Conservation (phyloP, 768 basidiomycete species). For the Termitomyces bulborhizus region DNA sequence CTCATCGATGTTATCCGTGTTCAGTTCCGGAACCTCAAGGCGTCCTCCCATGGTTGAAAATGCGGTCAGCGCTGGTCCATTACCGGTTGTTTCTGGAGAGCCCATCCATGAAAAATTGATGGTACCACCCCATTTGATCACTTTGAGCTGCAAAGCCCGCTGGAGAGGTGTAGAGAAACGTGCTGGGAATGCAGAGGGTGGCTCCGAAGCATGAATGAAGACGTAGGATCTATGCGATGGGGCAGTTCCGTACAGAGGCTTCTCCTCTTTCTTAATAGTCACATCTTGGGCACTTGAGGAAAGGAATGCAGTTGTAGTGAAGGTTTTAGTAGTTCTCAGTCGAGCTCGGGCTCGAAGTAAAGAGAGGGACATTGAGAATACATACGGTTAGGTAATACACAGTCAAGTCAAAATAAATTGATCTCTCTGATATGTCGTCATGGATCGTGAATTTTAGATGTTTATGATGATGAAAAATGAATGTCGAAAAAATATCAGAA, state of each 20-base stretch:
- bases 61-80: conserved; percentile 32
- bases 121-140: conserved; percentile 41
- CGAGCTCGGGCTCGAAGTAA: not conserved
- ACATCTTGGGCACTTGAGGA: not conserved
- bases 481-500: no score
- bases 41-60: conserved; percentile 44
- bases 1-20: conserved; percentile 43
- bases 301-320: not conserved
- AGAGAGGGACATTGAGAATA: not conserved
- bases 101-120: conserved; percentile 59
- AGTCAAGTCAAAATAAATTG: not conserved
- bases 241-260: conserved; percentile 40
- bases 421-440: not conserved
- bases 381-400: no score
- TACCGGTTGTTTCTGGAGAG: not conserved
- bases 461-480: no score
- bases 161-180: conserved; percentile 43
- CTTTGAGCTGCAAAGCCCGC: conserved; percentile 39
- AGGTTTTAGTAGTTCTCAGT: not conserved
- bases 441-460: not conserved
- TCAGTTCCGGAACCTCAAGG: conserved; percentile 43
- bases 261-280: not conserved
- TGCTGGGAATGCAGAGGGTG: conserved; percentile 44
- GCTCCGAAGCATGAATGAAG: conserved; percentile 43
- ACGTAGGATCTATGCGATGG: conserved; percentile 48